Evolutionary conservation across 768 basidiomycete species (phyloP).

Genomic region (Galerina marginata): DNA sequence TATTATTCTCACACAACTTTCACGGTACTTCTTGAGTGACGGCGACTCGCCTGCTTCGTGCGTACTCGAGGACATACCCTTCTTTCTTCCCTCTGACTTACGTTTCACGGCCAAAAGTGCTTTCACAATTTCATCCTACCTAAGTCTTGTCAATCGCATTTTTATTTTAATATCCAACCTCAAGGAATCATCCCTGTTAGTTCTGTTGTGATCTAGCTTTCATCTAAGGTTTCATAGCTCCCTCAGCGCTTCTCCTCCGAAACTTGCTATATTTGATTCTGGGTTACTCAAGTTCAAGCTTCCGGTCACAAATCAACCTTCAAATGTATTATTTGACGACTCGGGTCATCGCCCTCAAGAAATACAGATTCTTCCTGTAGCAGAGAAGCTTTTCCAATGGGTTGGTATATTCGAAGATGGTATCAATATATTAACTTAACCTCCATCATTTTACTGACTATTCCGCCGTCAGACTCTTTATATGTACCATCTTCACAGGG

Average conservation of each 20-base stretch:
- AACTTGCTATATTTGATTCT: constrained; percentile 54
- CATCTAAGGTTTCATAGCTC: constrained; percentile 23
- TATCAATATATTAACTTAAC: constrained; percentile 17
- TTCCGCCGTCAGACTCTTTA: constrained; percentile 13
- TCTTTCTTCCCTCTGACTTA: not conserved
- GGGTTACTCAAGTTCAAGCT: constrained; percentile 54
- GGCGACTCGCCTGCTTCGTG: constrained; percentile 13
- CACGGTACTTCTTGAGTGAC: constrained; percentile 50
- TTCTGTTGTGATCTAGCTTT: constrained; percentile 4
- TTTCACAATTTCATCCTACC: constrained; percentile 52
- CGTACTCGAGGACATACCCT: not conserved
- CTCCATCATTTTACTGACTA: constrained; percentile 1
- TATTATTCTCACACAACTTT: constrained; percentile 66
- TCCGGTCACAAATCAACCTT: constrained; percentile 46
- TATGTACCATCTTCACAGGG: constrained; percentile 32
- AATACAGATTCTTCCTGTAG: constrained; percentile 44
- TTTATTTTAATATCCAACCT: constrained; percentile 46
- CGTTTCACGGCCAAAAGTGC: constrained; percentile 1
- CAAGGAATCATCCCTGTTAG: constrained; percentile 8
- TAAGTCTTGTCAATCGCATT: constrained; percentile 53
- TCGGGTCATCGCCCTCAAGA: constrained; percentile 22
- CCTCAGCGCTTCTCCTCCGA: constrained; percentile 10
- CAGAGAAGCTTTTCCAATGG: constrained; percentile 63
- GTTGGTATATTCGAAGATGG: constrained; percentile 50
- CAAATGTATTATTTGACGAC: constrained; percentile 16